Conservation (phyloP, 257 asterid genomes). For the Ajuga chamaepitys region DNA sequence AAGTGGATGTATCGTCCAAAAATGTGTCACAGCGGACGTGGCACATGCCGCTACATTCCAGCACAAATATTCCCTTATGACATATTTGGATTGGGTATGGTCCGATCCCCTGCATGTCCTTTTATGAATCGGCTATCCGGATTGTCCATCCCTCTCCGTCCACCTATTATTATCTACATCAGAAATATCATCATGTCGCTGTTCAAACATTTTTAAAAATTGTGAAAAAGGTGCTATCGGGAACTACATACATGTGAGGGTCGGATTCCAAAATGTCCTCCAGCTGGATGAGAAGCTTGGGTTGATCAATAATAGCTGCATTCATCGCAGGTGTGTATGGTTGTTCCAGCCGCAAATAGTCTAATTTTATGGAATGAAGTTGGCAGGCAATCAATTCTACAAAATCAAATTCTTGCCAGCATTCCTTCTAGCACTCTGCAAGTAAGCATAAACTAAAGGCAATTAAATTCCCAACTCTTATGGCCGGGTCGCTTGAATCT, state of each 20-base stretch:
- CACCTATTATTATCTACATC: no score
- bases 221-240: neutral
- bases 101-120: no score
- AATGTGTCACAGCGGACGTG: no score
- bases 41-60: no score
- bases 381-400: neutral
- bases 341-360: neutral
- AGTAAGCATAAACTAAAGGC: neutral
- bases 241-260: conserved; percentile 47
- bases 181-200: neutral
- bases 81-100: no score
- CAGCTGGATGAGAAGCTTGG: conserved; percentile 45
- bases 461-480: neutral
- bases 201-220: neutral
- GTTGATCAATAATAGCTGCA: conserved; percentile 15
- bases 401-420: neutral
- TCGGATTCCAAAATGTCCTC: conserved; percentile 57
- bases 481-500: neutral
- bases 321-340: conserved; percentile 24
- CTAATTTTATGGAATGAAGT: neutral
- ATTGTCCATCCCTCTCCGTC: no score
- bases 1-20: no score
- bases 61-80: no score
- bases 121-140: no score
- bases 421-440: neutral